These are phyloP conservation scores for Alternaria novae-zelandiae DNA, from an alignment of 2,329 filamentous ascomycete genomes.

Conservation along the genomic window DNA sequence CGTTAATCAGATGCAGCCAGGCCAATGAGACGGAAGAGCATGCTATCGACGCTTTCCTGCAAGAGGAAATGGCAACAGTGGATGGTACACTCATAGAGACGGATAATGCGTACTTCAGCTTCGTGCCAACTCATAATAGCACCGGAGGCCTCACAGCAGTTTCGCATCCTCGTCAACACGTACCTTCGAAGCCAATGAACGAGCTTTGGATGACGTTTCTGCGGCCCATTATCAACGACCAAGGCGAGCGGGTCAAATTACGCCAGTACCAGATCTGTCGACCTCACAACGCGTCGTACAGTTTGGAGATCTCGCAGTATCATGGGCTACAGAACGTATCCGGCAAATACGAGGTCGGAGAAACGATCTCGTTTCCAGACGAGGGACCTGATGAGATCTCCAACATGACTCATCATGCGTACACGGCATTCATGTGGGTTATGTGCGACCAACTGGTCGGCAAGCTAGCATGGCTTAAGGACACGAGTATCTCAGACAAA, in stretches of 20 bases:
- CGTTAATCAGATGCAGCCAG: background rate
- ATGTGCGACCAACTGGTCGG: constrained; percentile 23
- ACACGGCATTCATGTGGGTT: constrained; percentile 25
- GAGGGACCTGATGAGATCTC: background rate
- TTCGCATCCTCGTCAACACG: background rate
- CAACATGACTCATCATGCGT: constrained; percentile 26
- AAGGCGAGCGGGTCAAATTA: constrained; percentile 4
- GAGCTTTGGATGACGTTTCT: constrained; percentile 24
- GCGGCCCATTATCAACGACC: background rate
- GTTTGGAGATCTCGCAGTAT: background rate
- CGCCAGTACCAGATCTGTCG: constrained; percentile 21
- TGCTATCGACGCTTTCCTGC: background rate
- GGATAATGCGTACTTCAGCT: background rate
- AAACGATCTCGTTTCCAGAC: background rate
- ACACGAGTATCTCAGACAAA: background rate
- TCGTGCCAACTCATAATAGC: background rate
- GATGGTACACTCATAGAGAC: background rate
- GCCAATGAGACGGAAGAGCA: background rate
- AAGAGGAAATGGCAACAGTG: background rate
- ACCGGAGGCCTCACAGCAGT: background rate
- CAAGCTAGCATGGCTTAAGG: constrained; percentile 18
- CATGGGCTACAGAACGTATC: background rate
- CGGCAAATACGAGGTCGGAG: background rate
- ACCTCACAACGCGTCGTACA: background rate
- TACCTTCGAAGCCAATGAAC: background rate